Base-by-base conservation (phyloP, 2,329 filamentous ascomycete genomes). In the Epichloe brachyelytri region DNA sequence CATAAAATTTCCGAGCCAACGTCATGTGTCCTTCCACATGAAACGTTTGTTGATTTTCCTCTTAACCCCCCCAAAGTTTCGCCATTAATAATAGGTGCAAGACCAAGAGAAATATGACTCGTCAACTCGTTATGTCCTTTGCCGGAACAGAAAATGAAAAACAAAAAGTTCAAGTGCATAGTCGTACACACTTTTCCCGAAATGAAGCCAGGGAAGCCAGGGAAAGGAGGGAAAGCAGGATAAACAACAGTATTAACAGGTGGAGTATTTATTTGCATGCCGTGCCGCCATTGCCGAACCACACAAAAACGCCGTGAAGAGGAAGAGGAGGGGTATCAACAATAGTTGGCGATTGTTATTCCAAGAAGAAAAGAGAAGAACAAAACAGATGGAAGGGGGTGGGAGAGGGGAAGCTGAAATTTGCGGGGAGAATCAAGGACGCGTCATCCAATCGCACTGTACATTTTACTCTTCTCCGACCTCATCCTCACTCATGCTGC, bases 401-500 rank as follows among this genome's bases (percentile, higher is more conserved):
- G 2, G 8, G 10, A 2, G 2, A 10, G 11, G 8, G 15, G 15
- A 36, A 8, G 36, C 36, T n/a, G 36, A 38, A 14, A 38, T 38
- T n/a, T 38, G 36, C 36, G 14, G 36, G 15, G 14, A 38, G 4
- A 38, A 5, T 38, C 20, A 43, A 43, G 19, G 22, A 45, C 12
- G 26, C 15, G 14, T 5, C 12, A 45, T 15, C 43, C 20, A n/a
- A 11, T 15, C 10, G 11, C 37, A 39, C 15, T 30, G 41, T 38
- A n/a, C 7, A 22, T 26, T 48, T 48, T 26, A 51, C 22, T 49
- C 52, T 17, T 50, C 38, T 33, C 20, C 58, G 15, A 66, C 68
- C 43, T 73, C 73, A 47, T 67, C 67, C 43, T 78, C 76, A 53
- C 71, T 75, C 71, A 78, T 76, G 55, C 72, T 80, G 46, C 71